These are phyloP conservation scores for Begonia peltatifolia DNA, from an alignment of 306 rosid genomes.

Conservation along the genomic window DNA sequence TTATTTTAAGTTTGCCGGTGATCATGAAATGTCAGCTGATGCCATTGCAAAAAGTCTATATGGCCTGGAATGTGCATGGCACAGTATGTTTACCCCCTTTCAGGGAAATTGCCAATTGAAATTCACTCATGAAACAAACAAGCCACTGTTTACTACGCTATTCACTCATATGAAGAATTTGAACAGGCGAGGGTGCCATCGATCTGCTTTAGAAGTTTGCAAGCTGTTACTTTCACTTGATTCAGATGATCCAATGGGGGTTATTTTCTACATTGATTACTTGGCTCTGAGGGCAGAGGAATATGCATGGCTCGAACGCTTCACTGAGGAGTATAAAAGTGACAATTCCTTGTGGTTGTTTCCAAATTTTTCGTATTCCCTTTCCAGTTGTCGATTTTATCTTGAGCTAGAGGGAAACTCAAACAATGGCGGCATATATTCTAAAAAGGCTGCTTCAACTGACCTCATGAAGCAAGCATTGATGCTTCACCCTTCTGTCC, in stretches of 20 bases:
- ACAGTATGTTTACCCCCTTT: conserved; percentile 69
- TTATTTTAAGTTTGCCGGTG: conserved; percentile 78
- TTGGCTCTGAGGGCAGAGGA: conserved; percentile 79
- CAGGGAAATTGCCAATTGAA: conserved; percentile 84
- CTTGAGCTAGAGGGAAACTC: conserved; percentile 45
- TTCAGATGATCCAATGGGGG: conserved; percentile 89
- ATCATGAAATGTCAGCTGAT: conserved; percentile 86
- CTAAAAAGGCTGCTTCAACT: conserved; percentile 40
- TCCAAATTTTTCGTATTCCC: conserved; percentile 90
- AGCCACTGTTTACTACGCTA: conserved; percentile 53
- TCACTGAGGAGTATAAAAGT: conserved; percentile 69
- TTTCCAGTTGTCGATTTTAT: conserved; percentile 68
- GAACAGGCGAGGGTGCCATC: conserved; percentile 92
- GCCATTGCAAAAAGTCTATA: conserved; percentile 64
- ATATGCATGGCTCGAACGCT: conserved; percentile 80
- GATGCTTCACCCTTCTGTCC: conserved; percentile 86
- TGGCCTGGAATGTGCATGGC: conserved; percentile 94
- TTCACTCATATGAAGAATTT: conserved; percentile 83
- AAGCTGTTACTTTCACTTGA: conserved; percentile 81
- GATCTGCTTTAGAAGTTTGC: conserved; percentile 94
- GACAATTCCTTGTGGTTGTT: conserved; percentile 77
- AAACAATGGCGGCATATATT: conserved; percentile 17
- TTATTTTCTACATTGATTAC: conserved; percentile 79
- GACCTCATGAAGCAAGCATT: conserved; percentile 95
- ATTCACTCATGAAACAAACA: conserved; percentile 62